A percentile compares a stretch with the other conserved stretches of the same genome.
These are phyloP conservation scores for Cucurbita argyrosperma DNA, from an alignment of 306 rosid genomes.

Conservation along the genomic window DNA sequence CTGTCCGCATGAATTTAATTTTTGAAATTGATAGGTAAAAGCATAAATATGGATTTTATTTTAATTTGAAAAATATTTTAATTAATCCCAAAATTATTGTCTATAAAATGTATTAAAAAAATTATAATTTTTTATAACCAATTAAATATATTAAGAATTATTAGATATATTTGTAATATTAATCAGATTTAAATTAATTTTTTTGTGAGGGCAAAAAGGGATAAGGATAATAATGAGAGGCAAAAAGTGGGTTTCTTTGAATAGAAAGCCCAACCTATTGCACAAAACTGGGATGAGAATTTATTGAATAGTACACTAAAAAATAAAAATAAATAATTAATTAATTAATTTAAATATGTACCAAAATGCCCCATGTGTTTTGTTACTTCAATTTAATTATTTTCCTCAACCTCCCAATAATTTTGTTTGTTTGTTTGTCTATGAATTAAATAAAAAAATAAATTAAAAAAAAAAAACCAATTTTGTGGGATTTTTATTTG, in stretches of 20 bases:
- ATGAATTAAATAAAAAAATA: not conserved
- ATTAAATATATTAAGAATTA: not conserved
- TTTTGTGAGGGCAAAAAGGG: not conserved
- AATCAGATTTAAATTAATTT: too few species aligned
- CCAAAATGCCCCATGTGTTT: not conserved
- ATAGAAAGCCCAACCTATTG: not conserved
- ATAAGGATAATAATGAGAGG: not conserved
- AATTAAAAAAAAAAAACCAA: too few species aligned
- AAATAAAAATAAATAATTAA: not conserved
- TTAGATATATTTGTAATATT: too few species aligned
- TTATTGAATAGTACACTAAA: not conserved
- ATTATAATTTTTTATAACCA: too few species aligned
- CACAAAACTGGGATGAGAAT: not conserved
- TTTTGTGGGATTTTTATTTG: too few species aligned
- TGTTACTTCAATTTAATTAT: not conserved
- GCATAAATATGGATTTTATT: not conserved
- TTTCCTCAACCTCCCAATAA: not conserved
- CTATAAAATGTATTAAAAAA: too few species aligned
- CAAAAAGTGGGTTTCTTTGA: not conserved
- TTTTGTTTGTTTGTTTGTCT: not conserved
- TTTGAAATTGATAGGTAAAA: not conserved
- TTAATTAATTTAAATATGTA: too few species aligned
- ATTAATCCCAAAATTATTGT: too few species aligned
- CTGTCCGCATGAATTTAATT: not conserved
- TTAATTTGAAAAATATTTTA: not conserved